Evolutionary conservation across 2,329 filamentous ascomycete genomes (phyloP).

Genomic region (Arthrobotrys iridis): DNA sequence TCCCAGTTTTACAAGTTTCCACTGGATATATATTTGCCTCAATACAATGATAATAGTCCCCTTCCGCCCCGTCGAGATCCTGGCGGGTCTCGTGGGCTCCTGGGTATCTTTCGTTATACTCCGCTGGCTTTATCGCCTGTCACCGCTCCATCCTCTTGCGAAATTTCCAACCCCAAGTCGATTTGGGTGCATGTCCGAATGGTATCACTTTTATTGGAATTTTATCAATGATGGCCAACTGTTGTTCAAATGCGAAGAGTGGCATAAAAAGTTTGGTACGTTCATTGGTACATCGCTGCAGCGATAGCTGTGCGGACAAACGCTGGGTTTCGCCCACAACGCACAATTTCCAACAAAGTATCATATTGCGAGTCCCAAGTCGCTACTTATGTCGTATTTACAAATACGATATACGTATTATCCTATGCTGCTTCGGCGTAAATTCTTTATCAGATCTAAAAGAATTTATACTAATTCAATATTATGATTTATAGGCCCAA

Average conservation of each 20-base stretch:
- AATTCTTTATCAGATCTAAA: not conserved
- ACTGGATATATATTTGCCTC: too few relatives aligned
- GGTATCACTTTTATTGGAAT: conserved; percentile 33
- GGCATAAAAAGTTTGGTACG: conserved; percentile 29
- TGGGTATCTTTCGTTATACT: conserved; percentile 14
- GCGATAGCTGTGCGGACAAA: not conserved
- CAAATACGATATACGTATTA: not conserved
- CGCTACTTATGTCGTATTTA: not conserved
- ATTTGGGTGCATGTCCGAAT: conserved; percentile 9
- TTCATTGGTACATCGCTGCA: not conserved
- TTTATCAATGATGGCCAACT: not conserved
- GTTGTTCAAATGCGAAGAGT: conserved; percentile 6
- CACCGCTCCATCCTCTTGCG: conserved; percentile 29
- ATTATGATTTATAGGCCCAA: conserved; percentile 1
- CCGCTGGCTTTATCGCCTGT: conserved; percentile 35
- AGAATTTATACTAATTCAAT: not conserved
- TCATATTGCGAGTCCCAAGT: not conserved
- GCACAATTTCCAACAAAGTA: not conserved
- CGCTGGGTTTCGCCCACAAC: not conserved
- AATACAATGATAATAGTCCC: not conserved
- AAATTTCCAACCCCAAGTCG: conserved; percentile 27
- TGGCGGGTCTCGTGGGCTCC: not conserved
- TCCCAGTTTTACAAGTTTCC: too few relatives aligned
- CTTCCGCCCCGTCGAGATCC: not conserved
- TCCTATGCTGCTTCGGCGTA: too few relatives aligned